These are phyloP conservation scores for Nitzschia inconspicua DNA, from an alignment of 108 stramenopile genomes.

Conservation along the genomic window DNA sequence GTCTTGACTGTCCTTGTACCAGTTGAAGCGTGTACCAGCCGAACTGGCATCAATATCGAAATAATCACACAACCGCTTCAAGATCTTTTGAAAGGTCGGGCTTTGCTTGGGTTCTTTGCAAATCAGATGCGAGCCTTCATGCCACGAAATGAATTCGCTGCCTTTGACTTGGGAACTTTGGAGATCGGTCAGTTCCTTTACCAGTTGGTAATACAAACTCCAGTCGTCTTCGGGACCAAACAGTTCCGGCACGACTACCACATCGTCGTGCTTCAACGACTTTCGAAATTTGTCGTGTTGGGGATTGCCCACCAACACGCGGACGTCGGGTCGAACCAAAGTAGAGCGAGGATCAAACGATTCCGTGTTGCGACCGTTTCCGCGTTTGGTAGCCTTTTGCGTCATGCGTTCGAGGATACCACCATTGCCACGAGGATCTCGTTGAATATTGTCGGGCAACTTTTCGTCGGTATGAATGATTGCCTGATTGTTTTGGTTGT, in stretches of 20 bases:
- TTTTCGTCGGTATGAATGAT: background rate
- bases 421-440: slow-evolving; percentile 4
- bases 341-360: slow-evolving; percentile 74
- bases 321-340: slow-evolving; percentile 66
- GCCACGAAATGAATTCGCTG: slow-evolving; percentile 76
- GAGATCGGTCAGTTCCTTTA: slow-evolving; percentile 66
- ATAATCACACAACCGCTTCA: slow-evolving; percentile 65
- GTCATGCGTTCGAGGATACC: background rate
- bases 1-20: slow-evolving; percentile 79
- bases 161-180: slow-evolving; percentile 32
- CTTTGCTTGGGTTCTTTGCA: slow-evolving; percentile 59
- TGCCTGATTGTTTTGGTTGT: background rate
- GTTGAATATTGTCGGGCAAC: background rate
- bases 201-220: slow-evolving; percentile 70
- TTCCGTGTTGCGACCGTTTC: slow-evolving; percentile 51
- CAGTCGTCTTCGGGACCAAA: slow-evolving; percentile 75
- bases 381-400: background rate
- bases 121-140: slow-evolving; percentile 85
- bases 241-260: slow-evolving; percentile 84
- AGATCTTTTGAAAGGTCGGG: slow-evolving; percentile 57
- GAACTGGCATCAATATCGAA: slow-evolving; percentile 52
- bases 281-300: slow-evolving; percentile 11
- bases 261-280: slow-evolving; percentile 78
- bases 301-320: slow-evolving; percentile 47
- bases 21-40: slow-evolving; percentile 78